Base-by-base conservation (phyloP, 306 rosid genomes). In the Benincasa hispida region DNA sequence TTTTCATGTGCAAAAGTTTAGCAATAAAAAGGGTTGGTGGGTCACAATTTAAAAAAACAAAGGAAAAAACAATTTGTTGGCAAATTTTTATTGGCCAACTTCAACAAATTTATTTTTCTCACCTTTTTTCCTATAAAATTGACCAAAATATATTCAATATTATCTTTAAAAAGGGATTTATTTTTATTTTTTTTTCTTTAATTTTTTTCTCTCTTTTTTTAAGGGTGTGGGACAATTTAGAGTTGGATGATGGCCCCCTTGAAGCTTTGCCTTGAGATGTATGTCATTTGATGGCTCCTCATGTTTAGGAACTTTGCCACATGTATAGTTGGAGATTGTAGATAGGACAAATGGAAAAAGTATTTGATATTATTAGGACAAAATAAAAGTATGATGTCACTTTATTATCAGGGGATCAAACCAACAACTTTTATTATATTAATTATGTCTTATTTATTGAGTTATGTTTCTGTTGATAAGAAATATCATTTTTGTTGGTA, bases 231-330 rank as follows among this genome's bases (percentile, higher is more conserved):
- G 37, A 69, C 37, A 69, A 69, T 68, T 14, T 6, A 68, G 54
- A 21, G 74, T 45, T 24, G 75, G 53, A 37, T 37, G 74, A 21
- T 67, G 74, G 54, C 19, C 54, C 50, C 72, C 9, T 19, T 67
- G 54, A 41, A 67, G 74, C 30, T 63, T 66, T 69, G 35, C 75
- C 75, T 69, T 69, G 54, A 69, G 75, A 69, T 69, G 73, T 69
- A 42, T 69, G 75, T 45, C 75, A 69, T 45, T 69, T 69, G 75
- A 69, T 22, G 75, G 75, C 35, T 69, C 75, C 72, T 63, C 45
- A 63, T 63, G 72, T 35, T 63, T 63, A 35, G 72, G 72, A 63
- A 63, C 72, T 63, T 63, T 63, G 72, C 48, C 72, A 63, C 72
- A 34, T 32, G 72, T 63, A 41, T 41, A 62, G 47, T 62, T 62